Conservation (phyloP, 352 stramenopile species). For the Pythium sukuiense region DNA sequence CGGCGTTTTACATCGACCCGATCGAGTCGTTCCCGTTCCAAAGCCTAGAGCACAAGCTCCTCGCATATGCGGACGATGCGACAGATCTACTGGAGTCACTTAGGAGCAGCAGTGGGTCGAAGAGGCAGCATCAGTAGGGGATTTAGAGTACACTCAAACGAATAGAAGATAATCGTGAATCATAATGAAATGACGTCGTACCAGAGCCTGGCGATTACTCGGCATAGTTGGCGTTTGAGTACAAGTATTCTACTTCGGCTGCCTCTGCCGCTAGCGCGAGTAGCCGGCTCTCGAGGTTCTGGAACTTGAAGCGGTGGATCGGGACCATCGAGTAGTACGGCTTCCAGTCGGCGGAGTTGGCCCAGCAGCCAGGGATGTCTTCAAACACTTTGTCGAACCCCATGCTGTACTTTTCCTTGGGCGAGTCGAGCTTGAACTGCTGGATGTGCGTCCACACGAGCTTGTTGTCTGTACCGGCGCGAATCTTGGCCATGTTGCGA, state of each 20-base stretch:
- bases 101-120: too few relatives aligned
- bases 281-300: slow-evolving; percentile 51
- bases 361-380: slow-evolving; percentile 15
- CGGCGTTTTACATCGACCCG: too few relatives aligned
- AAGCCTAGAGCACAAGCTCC: too few relatives aligned
- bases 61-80: too few relatives aligned
- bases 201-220: too few relatives aligned
- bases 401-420: slow-evolving; percentile 18
- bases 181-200: too few relatives aligned
- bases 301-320: slow-evolving; percentile 58
- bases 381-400: slow-evolving; percentile 12
- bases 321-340: slow-evolving; percentile 65
- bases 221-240: neutral
- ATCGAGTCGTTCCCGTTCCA: too few relatives aligned
- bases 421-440: slow-evolving; percentile 22
- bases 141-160: too few relatives aligned
- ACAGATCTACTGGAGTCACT: too few relatives aligned
- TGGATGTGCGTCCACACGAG: slow-evolving; percentile 28
- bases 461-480: neutral
- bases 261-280: slow-evolving; percentile 44
- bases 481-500: slow-evolving; percentile 30
- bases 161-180: too few relatives aligned
- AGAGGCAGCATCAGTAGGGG: too few relatives aligned
- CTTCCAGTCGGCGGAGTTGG: slow-evolving; percentile 27
- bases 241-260: slow-evolving; percentile 5